phyloP scores from a whole-genome alignment of 1,284 basidiomycete species.

The Pseudozyma thailandica region DNA sequence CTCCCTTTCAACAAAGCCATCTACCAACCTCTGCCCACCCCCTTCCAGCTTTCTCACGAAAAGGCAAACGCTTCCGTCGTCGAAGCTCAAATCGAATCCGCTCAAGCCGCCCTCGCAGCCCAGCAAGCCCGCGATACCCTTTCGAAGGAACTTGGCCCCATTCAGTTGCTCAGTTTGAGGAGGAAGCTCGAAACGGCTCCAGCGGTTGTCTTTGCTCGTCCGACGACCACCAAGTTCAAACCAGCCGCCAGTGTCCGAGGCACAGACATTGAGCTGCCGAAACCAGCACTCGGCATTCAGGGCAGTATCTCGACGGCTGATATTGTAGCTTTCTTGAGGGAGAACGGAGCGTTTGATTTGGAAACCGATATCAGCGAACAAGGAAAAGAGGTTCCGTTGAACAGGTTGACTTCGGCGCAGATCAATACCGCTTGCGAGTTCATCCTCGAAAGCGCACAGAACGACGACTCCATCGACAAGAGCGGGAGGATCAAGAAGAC shows the following conservation, averaged over 20 bases:
- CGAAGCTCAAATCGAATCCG: conserved; percentile 28
- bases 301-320: conserved; percentile 35
- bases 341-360: conserved; percentile 37
- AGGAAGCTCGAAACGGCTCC: conserved; percentile 38
- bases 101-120: conserved; percentile 14
- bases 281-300: conserved; percentile 39
- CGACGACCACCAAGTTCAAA: conserved; percentile 31
- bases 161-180: conserved; percentile 42
- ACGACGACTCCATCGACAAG: conserved; percentile 27
- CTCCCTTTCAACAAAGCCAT: conserved; percentile 29
- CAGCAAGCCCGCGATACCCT: conserved; percentile 33
- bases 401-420: conserved; percentile 32
- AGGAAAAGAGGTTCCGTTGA: conserved; percentile 25
- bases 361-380: conserved; percentile 36
- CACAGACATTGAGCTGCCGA: conserved; percentile 20
- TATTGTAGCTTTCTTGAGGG: conserved; percentile 27
- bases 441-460: conserved; percentile 7
- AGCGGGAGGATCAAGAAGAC: conserved; percentile 44
- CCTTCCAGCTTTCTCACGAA: conserved; percentile 22
- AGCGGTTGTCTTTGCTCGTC: conserved; percentile 25
- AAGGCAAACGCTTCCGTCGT: conserved; percentile 20
- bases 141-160: conserved; percentile 28
- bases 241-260: not conserved
- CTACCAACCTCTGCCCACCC: conserved; percentile 41
- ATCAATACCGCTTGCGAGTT: conserved; percentile 46